Base-by-base conservation (phyloP, 768 basidiomycete genomes). In the Crassisporium funariophilum region DNA sequence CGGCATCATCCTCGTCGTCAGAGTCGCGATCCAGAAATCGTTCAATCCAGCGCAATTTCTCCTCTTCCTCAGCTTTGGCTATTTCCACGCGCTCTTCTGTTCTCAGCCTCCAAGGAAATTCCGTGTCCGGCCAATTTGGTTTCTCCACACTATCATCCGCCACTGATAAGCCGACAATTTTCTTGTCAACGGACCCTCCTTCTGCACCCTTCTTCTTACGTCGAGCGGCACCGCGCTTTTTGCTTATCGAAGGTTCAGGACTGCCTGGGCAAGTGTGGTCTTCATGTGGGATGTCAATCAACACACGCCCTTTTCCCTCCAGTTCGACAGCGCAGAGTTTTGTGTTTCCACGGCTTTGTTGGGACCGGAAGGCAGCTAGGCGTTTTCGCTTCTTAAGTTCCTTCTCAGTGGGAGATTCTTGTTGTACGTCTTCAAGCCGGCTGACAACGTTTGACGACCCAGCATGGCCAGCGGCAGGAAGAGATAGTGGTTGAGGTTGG, bases 51-150 rank as follows among this genome's bases (percentile, higher is more conserved):
- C 72, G 72, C 59, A 88, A 56, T 41, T 81, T 76, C 57, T 86
- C 81, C 55, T 77, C 78, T 54, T 81, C 73, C 57, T 83, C 76
- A 22, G 74, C 73, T 56, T 76, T 78, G 17, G 73, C 71, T 36
- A 72, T 53, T 39, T 82, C 78, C 17, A 70, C 68, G 23, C 77
- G 74, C 60, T 84, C 77, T 51, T 79, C 73, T n/a, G 69, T 72
- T 44, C 83, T 72, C 53, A 84, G 60, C 39, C 77, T 77, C 90
- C 89, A 92, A 16, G 90, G 89, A 57, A 90, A 91, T 64, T 82
- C 82, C 6, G 72, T 54, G 56, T 92, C 90, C 5, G 84, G 84
- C 89, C 90, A 91, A 58, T 88, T 84, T 8, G 88, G 86, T 43
- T 67, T 76, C 25, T 78, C 76, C 2, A 60, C 38, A 4, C 59